These are phyloP conservation scores for Eruca vesicaria DNA, from an alignment of 441 rosid species.

Conservation along the genomic window DNA sequence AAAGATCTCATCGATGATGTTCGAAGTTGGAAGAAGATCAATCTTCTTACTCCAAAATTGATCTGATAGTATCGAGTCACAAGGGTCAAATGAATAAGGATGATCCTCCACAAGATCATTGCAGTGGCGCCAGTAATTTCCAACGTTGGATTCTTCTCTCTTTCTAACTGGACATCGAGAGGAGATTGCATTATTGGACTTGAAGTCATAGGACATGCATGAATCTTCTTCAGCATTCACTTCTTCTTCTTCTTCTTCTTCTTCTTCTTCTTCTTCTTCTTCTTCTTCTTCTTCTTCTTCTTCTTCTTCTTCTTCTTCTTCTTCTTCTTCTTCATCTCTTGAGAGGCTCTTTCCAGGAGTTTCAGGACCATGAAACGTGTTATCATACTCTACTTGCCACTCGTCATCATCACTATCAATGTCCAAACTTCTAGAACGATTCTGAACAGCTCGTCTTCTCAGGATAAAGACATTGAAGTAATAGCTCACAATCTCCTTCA, in stretches of 20 bases:
- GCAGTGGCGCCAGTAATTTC: conserved; percentile 36
- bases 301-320: conserved; percentile 51
- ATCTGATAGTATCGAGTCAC: conserved; percentile 37
- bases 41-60: conserved; percentile 60
- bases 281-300: too few relatives aligned
- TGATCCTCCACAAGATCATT: conserved; percentile 44
- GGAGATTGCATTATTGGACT: conserved; percentile 22
- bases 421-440: conserved; percentile 40
- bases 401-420: conserved; percentile 61
- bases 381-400: conserved; percentile 43
- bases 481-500: conserved; percentile 53
- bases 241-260: conserved; percentile 11
- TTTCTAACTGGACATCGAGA: conserved; percentile 36
- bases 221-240: conserved; percentile 48
- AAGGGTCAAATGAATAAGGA: conserved; percentile 39
- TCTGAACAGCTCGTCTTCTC: conserved; percentile 52
- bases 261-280: conserved; percentile 1
- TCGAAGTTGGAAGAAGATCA: conserved; percentile 57
- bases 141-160: conserved; percentile 32
- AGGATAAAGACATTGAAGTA: conserved; percentile 65
- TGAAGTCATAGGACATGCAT: conserved; percentile 57
- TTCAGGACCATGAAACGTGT: conserved; percentile 19
- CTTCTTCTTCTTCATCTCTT: conserved; percentile 9
- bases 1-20: conserved; percentile 57
- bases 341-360: conserved; percentile 18